Evolutionary conservation across 805 yeast genomes (phyloP), one percentile per base, ranked within the genome.

Genomic region (Maudiozyma pseudohumilis): DNA sequence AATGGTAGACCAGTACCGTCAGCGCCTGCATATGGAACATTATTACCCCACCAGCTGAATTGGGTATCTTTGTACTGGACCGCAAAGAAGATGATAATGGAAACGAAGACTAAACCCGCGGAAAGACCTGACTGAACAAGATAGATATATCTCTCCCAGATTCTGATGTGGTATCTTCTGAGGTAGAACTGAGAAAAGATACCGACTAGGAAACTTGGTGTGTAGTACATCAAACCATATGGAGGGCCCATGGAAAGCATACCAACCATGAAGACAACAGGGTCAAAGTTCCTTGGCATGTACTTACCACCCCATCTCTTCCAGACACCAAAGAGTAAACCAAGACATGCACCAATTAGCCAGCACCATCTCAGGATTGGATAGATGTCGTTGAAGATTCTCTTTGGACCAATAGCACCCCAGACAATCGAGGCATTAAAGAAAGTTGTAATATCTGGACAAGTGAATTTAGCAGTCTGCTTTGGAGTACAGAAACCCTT

Each of bases 31-130:
- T 45, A 50, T 0, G 51, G 29, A 10, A 66, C 68, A n/a, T 41
- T 54, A 40, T 75, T 76, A 1, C 86, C 86, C 86, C 86, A 79
- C 86, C 86, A 79, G 29, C 57, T 43, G 11, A 77, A 36, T 4
- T 51, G 43, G 20, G 59, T 61, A 3, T 63, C 60, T 33, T 71
- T 65, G 48, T 66, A 74, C 40, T 63, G 60, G 4, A 68, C 66
- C 1, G 71, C 58, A 49, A 75, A 74, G 59, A 79, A 79, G 27
- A 77, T 70, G 39, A 56, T 48, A 12, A 59, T 42, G 4, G 78
- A 57, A 40, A 77, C 63, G 43, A 77, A 66, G 2, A 82, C 83
- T 15, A 75, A 70, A n/a, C 82, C 84, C 1, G 81, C 74, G 7
- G 69, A 59, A 20, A 77, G 58, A 1, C 74, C 80, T 36, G 79